phyloP scores from a whole-genome alignment of 768 basidiomycete genomes.

The Daedaleopsis sinensis region DNA sequence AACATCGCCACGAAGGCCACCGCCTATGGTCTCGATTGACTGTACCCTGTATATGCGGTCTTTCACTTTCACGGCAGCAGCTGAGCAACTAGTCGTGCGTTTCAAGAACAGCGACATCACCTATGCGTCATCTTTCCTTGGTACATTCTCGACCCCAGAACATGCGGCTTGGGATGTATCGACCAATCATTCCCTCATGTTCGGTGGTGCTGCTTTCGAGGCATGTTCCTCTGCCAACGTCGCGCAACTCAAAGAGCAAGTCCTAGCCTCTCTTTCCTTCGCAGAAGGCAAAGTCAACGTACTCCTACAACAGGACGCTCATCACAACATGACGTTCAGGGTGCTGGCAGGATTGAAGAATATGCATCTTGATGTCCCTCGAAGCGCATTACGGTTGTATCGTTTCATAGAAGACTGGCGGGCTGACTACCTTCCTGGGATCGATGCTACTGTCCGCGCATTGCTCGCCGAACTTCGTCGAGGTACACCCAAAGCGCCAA shows the following conservation, averaged over 20 bases:
- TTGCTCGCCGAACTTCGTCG: slow-evolving; percentile 63
- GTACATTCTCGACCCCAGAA: slow-evolving; percentile 21
- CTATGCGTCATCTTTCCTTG: slow-evolving; percentile 39
- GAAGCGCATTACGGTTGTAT: slow-evolving; percentile 79
- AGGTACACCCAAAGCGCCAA: slow-evolving; percentile 40
- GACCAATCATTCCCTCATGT: slow-evolving; percentile 49
- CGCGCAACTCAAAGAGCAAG: slow-evolving; percentile 34
- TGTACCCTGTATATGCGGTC: slow-evolving; percentile 44
- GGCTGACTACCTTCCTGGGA: slow-evolving; percentile 73
- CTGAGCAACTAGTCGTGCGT: slow-evolving; percentile 71
- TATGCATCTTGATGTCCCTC: slow-evolving; percentile 65
- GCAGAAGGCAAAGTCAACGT: slow-evolving; percentile 47
- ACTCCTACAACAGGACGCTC: slow-evolving; percentile 49
- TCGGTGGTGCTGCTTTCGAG: slow-evolving; percentile 56
- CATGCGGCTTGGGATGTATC: slow-evolving; percentile 37
- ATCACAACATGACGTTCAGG: slow-evolving; percentile 42
- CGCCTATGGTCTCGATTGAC: slow-evolving; percentile 35
- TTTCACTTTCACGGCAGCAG: slow-evolving; percentile 62
- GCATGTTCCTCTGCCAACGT: slow-evolving; percentile 59
- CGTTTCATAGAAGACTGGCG: slow-evolving; percentile 84
- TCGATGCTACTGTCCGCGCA: slow-evolving; percentile 67
- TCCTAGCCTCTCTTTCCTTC: slow-evolving; percentile 63
- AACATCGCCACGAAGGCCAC: neutral
- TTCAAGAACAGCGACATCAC: slow-evolving; percentile 49
- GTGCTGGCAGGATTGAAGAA: slow-evolving; percentile 47